phyloP scores from a whole-genome alignment of 2,329 filamentous ascomycete species.

The Fusarium falciforme region DNA sequence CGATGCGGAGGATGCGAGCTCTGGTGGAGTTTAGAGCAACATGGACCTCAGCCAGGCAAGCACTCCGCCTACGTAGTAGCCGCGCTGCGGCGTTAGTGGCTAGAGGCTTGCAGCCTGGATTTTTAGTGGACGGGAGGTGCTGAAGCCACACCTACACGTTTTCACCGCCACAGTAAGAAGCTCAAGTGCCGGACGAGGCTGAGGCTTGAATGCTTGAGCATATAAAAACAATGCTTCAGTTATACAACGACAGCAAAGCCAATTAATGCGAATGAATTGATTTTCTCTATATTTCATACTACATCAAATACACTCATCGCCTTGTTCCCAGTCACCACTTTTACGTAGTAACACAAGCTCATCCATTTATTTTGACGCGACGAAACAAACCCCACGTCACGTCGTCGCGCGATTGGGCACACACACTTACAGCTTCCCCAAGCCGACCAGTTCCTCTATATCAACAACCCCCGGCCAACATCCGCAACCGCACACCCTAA shows the following conservation, averaged over 20 bases:
- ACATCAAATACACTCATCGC: background rate
- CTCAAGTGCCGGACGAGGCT: background rate
- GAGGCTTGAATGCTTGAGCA: background rate
- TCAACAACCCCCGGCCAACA: constrained; percentile 1
- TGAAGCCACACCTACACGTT: constrained; percentile 22
- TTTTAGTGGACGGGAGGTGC: constrained; percentile 6
- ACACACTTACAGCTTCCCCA: constrained; percentile 39
- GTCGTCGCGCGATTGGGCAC: constrained; percentile 43
- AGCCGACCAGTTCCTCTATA: constrained; percentile 21
- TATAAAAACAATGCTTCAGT: background rate
- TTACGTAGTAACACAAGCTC: background rate
- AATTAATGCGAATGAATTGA: background rate
- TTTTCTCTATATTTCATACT: background rate
- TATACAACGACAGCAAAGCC: background rate
- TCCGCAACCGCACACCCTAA: background rate
- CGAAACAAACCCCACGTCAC: constrained; percentile 41
- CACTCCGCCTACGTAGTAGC: constrained; percentile 52
- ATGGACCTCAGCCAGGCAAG: constrained; percentile 47
- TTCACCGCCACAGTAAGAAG: constrained; percentile 31
- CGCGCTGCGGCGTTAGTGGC: constrained; percentile 13
- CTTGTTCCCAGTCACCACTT: background rate
- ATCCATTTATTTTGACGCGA: constrained; percentile 13
- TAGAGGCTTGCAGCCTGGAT: background rate
- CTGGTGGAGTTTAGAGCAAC: constrained; percentile 41
- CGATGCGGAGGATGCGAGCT: constrained; percentile 35